These are phyloP conservation scores for Erodium moschatum DNA, from an alignment of 441 rosid genomes.

Conservation along the genomic window DNA sequence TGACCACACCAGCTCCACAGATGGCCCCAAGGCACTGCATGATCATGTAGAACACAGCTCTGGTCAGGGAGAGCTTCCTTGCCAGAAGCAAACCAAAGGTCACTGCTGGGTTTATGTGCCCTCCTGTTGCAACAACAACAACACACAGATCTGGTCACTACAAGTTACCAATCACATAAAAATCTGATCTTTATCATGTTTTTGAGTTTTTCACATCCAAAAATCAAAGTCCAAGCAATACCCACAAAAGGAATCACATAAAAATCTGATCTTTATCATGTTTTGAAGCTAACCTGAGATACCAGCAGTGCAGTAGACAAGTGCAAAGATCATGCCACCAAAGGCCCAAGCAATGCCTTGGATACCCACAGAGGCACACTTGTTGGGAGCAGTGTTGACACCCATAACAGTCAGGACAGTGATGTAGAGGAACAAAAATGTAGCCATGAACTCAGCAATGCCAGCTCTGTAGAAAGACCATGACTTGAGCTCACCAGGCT, in stretches of 20 bases:
- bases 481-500: conserved; percentile 56
- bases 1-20: conserved; percentile 21
- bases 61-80: conserved; percentile 20
- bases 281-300: conserved; percentile 37
- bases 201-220: too few species aligned
- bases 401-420: conserved; percentile 58
- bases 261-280: too few species aligned
- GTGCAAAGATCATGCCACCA: conserved; percentile 68
- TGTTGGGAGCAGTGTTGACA: conserved; percentile 27
- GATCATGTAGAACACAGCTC: conserved; percentile 21
- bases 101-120: conserved; percentile 23
- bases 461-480: conserved; percentile 71
- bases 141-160: conserved; percentile 5
- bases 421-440: conserved; percentile 57
- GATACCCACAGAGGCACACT: conserved; percentile 43
- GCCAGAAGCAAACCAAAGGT: conserved; percentile 22
- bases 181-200: background rate
- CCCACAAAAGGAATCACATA: too few species aligned
- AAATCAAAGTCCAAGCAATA: too few species aligned
- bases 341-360: conserved; percentile 69
- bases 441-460: conserved; percentile 52
- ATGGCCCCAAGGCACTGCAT: conserved; percentile 22
- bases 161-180: background rate
- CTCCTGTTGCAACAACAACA: conserved; percentile 14
- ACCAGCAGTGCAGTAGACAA: conserved; percentile 64